Evolutionary conservation across 1,284 basidiomycete species (phyloP).

Genomic region (Leccinum pachyderme): DNA sequence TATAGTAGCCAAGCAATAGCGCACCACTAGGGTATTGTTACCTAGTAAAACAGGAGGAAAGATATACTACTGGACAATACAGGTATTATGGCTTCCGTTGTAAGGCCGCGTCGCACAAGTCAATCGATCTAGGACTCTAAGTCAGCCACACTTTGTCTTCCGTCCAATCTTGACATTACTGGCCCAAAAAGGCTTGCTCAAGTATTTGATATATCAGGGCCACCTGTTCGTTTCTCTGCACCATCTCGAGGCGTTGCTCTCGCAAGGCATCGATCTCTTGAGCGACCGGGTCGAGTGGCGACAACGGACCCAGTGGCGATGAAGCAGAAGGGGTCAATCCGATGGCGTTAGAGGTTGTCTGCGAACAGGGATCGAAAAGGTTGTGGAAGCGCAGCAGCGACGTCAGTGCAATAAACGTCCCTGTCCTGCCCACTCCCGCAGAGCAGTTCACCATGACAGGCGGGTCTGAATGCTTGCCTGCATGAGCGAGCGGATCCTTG

Average conservation of each 20-base stretch:
- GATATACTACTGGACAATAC: neutral
- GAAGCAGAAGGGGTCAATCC: constrained; percentile 26
- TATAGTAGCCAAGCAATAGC: neutral
- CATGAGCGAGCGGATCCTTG: constrained; percentile 36
- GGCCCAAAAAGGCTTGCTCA: constrained; percentile 34
- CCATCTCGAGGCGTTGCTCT: constrained; percentile 82
- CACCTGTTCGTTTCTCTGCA: constrained; percentile 69
- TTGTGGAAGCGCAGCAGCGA: constrained; percentile 64
- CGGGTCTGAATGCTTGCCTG: constrained; percentile 49
- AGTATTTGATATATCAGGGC: constrained; percentile 66
- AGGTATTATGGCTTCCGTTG: constrained; percentile 1
- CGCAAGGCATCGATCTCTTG: constrained; percentile 74
- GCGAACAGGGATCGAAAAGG: constrained; percentile 38
- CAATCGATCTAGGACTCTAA: neutral
- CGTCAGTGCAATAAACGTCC: constrained; percentile 78
- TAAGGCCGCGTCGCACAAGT: neutral
- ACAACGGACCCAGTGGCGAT: constrained; percentile 58
- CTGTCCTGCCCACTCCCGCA: constrained; percentile 89
- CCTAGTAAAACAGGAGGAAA: neutral
- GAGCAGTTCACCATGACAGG: constrained; percentile 85
- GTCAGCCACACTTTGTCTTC: neutral
- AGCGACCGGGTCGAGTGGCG: constrained; percentile 56
- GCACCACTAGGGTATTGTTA: neutral
- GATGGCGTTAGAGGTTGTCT: constrained; percentile 24
- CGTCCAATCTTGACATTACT: constrained; percentile 6